Evolutionary conservation across 306 rosid species (phyloP).

Genomic region (Mimosa bimucronata): DNA sequence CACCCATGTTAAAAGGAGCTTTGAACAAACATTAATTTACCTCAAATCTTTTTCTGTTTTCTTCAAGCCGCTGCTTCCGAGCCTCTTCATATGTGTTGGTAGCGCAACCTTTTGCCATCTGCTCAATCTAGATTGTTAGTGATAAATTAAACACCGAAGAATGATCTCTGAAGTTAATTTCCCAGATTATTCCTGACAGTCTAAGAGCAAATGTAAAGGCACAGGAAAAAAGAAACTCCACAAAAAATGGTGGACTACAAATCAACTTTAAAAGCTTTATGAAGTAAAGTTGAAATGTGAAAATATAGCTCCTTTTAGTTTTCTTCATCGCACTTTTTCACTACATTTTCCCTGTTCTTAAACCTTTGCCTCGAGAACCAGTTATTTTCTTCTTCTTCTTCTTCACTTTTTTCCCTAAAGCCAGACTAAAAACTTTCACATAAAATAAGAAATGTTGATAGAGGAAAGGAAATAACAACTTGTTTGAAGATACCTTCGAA

Average conservation of each 20-base stretch:
- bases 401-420: neutral
- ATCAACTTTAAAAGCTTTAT: neutral
- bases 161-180: neutral
- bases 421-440: neutral
- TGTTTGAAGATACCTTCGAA: neutral
- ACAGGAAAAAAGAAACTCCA: too few species aligned
- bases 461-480: neutral
- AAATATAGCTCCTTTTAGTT: neutral
- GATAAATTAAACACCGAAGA: neutral
- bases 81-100: conserved; percentile 64
- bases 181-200: neutral
- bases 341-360: neutral
- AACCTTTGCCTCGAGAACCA: neutral
- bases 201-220: neutral
- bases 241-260: neutral
- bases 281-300: neutral
- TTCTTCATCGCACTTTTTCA: neutral
- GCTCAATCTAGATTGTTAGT: neutral
- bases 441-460: neutral
- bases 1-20: neutral
- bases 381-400: neutral
- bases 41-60: conserved; percentile 72
- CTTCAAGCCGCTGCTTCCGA: conserved; percentile 68
- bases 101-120: conserved; percentile 50
- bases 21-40: conserved; percentile 37